phyloP scores from a whole-genome alignment of 176 grass and related monocot genomes.

The Aegilops longissima region DNA sequence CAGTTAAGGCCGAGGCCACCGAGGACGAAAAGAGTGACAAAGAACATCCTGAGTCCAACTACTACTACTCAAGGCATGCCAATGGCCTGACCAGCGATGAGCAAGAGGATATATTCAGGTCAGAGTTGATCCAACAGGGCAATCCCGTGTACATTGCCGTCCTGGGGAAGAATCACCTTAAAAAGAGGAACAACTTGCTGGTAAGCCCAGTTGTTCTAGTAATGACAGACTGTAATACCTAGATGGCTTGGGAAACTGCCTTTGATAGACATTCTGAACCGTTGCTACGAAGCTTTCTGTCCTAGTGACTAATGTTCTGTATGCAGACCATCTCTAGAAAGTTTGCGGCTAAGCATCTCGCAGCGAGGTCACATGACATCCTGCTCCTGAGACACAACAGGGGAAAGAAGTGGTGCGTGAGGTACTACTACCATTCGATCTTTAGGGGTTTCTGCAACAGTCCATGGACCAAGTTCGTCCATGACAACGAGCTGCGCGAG shows the following conservation, averaged over 20 bases:
- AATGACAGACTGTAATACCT: no score
- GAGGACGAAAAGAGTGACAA: constrained; percentile 6
- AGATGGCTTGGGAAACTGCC: not conserved
- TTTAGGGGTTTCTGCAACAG: not conserved
- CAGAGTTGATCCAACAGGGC: constrained; percentile 16
- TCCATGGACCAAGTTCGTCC: constrained; percentile 19
- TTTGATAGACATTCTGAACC: not conserved
- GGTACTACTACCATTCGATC: not conserved
- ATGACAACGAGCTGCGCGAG: constrained; percentile 11
- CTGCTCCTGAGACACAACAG: constrained; percentile 22
- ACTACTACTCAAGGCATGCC: constrained; percentile 26
- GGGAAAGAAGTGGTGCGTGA: constrained; percentile 19
- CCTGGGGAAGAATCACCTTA: constrained; percentile 15
- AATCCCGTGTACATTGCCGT: constrained; percentile 38
- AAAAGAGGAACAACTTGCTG: not conserved
- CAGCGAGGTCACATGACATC: constrained; percentile 14
- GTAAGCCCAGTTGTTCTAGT: constrained; percentile 7
- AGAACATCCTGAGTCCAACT: not conserved
- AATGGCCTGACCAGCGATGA: constrained; percentile 2
- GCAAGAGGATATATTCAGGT: constrained; percentile 1
- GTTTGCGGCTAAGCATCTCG: constrained; percentile 41
- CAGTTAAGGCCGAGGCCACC: not conserved
- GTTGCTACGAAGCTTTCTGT: not conserved
- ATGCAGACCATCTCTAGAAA: constrained; percentile 28
- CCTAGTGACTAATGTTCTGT: not conserved